Conservation (phyloP, 2,329 filamentous ascomycete genomes). For the Clonostachys sp. region DNA sequence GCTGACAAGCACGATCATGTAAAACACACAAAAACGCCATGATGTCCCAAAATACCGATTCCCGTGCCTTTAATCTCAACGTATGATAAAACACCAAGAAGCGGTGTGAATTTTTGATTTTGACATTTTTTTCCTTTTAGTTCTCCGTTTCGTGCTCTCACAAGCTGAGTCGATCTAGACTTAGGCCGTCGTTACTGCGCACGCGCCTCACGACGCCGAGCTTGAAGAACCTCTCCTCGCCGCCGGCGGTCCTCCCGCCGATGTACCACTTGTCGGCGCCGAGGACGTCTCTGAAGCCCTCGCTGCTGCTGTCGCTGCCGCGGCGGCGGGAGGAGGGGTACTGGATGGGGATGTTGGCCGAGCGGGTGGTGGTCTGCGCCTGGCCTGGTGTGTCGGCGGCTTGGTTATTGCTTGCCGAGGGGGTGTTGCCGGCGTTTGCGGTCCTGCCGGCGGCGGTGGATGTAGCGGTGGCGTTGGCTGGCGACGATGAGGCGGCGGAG, state of each 20-base stretch:
- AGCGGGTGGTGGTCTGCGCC: constrained; percentile 6
- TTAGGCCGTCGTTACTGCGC: constrained; percentile 69
- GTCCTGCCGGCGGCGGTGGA: constrained; percentile 4
- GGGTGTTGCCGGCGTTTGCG: constrained; percentile 6
- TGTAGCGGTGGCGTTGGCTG: constrained; percentile 2
- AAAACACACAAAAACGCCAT: not conserved
- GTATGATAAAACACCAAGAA: not conserved
- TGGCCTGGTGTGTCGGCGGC: constrained; percentile 1
- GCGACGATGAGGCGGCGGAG: constrained; percentile 3
- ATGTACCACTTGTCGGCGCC: constrained; percentile 80
- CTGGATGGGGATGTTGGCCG: constrained; percentile 31
- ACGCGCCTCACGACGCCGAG: constrained; percentile 70
- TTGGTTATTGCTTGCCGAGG: constrained; percentile 1
- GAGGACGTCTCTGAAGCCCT: constrained; percentile 69
- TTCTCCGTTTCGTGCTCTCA: constrained; percentile 30
- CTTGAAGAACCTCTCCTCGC: constrained; percentile 81
- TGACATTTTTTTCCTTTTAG: constrained; percentile 5
- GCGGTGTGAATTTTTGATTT: not conserved
- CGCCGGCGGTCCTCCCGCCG: constrained; percentile 67
- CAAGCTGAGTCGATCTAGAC: constrained; percentile 70
- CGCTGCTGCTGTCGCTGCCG: constrained; percentile 70
- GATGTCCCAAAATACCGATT: too few relatives aligned
- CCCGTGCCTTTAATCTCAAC: too few relatives aligned
- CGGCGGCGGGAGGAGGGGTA: constrained; percentile 39
- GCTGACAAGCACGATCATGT: too few relatives aligned